A percentile compares a stretch with the other conserved stretches of the same genome.
These are phyloP conservation scores for Begonia masoniana DNA, from an alignment of 306 rosid genomes.

Conservation along the genomic window DNA sequence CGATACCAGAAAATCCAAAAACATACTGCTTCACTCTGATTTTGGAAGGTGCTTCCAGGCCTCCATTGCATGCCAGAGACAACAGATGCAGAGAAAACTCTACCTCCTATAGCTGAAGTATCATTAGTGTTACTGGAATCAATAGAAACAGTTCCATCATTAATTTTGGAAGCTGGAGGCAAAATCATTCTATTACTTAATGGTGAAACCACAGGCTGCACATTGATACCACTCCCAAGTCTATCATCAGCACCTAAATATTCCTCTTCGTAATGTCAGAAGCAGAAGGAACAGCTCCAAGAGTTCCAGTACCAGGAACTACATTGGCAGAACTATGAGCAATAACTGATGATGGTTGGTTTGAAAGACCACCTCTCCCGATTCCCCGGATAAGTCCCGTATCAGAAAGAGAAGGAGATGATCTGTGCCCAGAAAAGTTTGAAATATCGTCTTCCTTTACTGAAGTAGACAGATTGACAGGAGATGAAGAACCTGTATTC, in stretches of 20 bases:
- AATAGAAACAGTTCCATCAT: conserved; percentile 47
- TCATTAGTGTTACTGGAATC: conserved; percentile 59
- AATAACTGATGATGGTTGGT: conserved; percentile 43
- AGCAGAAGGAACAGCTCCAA: conserved; percentile 51
- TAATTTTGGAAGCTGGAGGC: conserved; percentile 58
- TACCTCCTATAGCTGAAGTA: conserved; percentile 50
- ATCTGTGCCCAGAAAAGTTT: conserved; percentile 63
- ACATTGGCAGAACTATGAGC: conserved; percentile 52
- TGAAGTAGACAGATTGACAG: conserved; percentile 45
- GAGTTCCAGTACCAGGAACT: conserved; percentile 46
- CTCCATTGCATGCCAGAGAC: conserved; percentile 95
- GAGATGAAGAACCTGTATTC: conserved; percentile 34
- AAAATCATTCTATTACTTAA: conserved; percentile 47
- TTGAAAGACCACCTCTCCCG: conserved; percentile 51
- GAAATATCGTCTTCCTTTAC: conserved; percentile 64
- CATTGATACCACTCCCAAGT: conserved; percentile 66
- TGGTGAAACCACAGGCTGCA: conserved; percentile 67
- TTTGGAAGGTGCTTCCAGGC: conserved; percentile 83
- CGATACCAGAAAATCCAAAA: not conserved
- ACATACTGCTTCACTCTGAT: conserved; percentile 61
- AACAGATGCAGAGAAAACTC: conserved; percentile 70
- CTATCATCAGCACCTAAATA: conserved; percentile 73
- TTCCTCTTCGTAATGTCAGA: conserved; percentile 72
- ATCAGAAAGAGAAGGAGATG: conserved; percentile 85
- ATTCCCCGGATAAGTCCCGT: conserved; percentile 51